A percentile compares a stretch with the other conserved stretches of the same genome.
phyloP scores from a whole-genome alignment of 345 rosid genomes.

The Citrus sinensis region DNA sequence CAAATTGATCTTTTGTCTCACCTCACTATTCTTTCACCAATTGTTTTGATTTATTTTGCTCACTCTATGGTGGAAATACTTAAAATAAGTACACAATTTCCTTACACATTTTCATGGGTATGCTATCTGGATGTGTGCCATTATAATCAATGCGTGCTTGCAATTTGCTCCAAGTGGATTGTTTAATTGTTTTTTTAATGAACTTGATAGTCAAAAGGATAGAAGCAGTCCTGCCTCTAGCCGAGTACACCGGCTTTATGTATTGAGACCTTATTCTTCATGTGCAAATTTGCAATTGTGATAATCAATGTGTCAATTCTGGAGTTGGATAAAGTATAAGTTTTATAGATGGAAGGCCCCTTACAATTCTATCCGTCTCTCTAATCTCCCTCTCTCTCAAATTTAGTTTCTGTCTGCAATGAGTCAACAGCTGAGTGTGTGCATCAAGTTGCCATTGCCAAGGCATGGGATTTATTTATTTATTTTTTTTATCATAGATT shows the following conservation, averaged over 20 bases:
- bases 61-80: background rate
- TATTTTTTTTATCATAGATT: background rate
- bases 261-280: background rate
- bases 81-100: background rate
- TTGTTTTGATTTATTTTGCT: background rate
- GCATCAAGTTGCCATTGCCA: background rate
- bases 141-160: background rate
- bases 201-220: background rate
- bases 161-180: background rate
- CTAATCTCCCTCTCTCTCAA: background rate
- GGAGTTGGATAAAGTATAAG: background rate
- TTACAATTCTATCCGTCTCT: background rate
- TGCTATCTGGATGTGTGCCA: background rate
- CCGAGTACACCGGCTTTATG: background rate
- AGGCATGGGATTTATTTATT: background rate
- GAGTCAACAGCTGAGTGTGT: background rate
- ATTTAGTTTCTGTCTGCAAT: background rate
- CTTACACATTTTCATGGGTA: background rate
- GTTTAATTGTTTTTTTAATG: background rate
- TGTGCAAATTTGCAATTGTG: constrained; percentile 1
- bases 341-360: background rate
- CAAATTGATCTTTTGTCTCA: background rate
- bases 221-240: background rate
- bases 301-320: background rate
- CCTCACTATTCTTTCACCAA: background rate